A percentile compares a stretch with the other conserved stretches of the same genome.
These are phyloP conservation scores for Fusarium transvaalense DNA, from an alignment of 2,329 filamentous ascomycete genomes.

Conservation along the genomic window DNA sequence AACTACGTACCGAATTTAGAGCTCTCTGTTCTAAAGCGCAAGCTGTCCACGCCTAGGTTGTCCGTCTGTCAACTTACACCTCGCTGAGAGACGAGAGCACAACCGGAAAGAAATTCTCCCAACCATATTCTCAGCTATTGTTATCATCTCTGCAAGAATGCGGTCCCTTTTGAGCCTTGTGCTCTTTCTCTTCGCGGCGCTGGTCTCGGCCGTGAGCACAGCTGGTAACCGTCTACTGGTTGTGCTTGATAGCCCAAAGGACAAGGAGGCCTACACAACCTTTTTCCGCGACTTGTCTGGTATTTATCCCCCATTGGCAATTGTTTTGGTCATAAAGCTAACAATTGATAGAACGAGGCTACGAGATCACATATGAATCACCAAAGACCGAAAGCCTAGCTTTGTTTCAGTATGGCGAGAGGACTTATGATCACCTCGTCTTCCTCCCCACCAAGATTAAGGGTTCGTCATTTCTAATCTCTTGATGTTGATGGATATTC, in stretches of 20 bases:
- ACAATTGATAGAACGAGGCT: slow-evolving; percentile 77
- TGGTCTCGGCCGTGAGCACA: slow-evolving; percentile 81
- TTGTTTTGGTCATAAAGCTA: slow-evolving; percentile 21
- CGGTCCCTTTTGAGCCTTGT: slow-evolving; percentile 79
- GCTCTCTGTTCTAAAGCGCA: slow-evolving; percentile 39
- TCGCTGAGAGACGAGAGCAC: slow-evolving; percentile 12
- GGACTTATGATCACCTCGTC: slow-evolving; percentile 90
- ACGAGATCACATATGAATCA: slow-evolving; percentile 82
- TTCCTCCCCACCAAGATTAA: slow-evolving; percentile 92
- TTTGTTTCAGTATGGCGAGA: slow-evolving; percentile 88
- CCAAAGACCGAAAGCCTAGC: slow-evolving; percentile 82
- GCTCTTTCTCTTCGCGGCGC: slow-evolving; percentile 73
- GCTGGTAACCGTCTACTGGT: slow-evolving; percentile 85
- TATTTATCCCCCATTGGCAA: slow-evolving; percentile 53
- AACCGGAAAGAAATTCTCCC: slow-evolving; percentile 9
- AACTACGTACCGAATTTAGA: slow-evolving; percentile 29
- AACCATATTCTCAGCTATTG: slow-evolving; percentile 12
- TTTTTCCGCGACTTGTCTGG: slow-evolving; percentile 81
- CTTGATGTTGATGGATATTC: background rate
- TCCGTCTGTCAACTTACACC: slow-evolving; percentile 35
- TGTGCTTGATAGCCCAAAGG: slow-evolving; percentile 83
- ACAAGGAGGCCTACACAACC: slow-evolving; percentile 85
- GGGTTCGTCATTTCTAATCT: slow-evolving; percentile 64
- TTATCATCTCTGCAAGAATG: slow-evolving; percentile 62
- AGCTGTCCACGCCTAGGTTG: slow-evolving; percentile 41